Evolutionary conservation across 331 rosid species (phyloP), one percentile per base, ranked within the genome.

Genomic region (Malus hybrid): DNA sequence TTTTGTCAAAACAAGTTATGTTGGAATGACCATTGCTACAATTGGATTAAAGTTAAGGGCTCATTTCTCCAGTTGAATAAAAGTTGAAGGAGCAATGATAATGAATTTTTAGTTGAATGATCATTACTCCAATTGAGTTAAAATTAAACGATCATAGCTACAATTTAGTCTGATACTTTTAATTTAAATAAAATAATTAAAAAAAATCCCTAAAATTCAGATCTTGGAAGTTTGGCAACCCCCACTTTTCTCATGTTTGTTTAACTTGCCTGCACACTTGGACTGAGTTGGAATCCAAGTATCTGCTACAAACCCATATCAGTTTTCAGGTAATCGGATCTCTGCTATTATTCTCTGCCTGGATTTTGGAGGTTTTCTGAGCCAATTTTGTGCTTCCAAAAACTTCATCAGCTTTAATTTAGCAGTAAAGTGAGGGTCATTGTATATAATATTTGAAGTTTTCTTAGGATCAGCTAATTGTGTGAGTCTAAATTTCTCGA

Each of bases 261-360:
- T 6, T 11, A 60, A 11, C 65, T 2, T 31, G 11, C 63, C 32
- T 28, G 28, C 11, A 1, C 65, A n/a, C 14, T 56, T 71, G 31
- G 0, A n/a, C 50, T 34, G 56, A 34, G 54, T 6, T 72, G 11
- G 42, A 59, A 22, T 7, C 57, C 13, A 16, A 14, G 50, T 50
- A 60, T 27, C 10, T 60, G 39, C 69, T 31, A 24, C 59, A 15
- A 4, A 50, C 46, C 73, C 39, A 3, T 20, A 19, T 4, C 48
- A 27, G 33, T 63, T 54, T 75, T 55, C 75, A 78, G 88, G 86
- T 79, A 80, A 55, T 36, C 1, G 31, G 22, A 63, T 71, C 34
- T 34, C 10, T 18, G 46, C 71, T 67, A 24, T 1, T 50, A 2
- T 13, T 48, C 46, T 20, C 6, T 4, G 33, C 46, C 54, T 75